Evolutionary conservation across 2,329 filamentous ascomycete species (phyloP).

Genomic region (Sporothrix inflata): DNA sequence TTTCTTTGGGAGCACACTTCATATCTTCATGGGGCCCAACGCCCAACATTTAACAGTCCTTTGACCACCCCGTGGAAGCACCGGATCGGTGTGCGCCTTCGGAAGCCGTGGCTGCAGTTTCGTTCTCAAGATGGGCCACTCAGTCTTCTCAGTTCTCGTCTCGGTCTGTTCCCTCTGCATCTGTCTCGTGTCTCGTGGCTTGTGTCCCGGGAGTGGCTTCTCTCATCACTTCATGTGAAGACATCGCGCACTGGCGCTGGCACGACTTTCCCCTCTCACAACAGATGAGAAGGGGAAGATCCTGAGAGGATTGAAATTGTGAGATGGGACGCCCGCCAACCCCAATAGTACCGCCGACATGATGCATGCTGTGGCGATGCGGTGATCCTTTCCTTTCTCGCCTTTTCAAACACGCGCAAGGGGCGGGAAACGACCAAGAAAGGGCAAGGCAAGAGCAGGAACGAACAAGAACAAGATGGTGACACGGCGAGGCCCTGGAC

Average conservation of each 20-base stretch:
- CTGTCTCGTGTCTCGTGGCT: background rate
- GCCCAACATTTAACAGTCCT: background rate
- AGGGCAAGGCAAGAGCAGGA: background rate
- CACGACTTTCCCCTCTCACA: background rate
- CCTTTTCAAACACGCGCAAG: slow-evolving; percentile 4
- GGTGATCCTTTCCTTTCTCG: background rate
- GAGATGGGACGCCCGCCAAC: background rate
- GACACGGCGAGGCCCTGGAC: background rate
- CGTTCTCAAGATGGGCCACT: slow-evolving; percentile 21
- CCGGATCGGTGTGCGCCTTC: slow-evolving; percentile 27
- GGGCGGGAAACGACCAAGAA: background rate
- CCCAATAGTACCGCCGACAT: background rate
- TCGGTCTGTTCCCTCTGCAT: background rate
- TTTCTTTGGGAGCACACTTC: background rate
- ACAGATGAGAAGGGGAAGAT: background rate
- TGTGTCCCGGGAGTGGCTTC: background rate
- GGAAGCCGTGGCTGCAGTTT: slow-evolving; percentile 22
- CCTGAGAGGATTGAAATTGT: background rate
- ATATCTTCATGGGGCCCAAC: background rate
- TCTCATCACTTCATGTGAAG: background rate
- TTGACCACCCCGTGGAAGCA: background rate
- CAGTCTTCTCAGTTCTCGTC: background rate
- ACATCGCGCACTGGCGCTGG: background rate
- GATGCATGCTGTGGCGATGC: background rate
- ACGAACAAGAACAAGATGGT: background rate